Evolutionary conservation across 2,329 filamentous ascomycete genomes (phyloP).

Genomic region (Pyricularia pennisetigena): DNA sequence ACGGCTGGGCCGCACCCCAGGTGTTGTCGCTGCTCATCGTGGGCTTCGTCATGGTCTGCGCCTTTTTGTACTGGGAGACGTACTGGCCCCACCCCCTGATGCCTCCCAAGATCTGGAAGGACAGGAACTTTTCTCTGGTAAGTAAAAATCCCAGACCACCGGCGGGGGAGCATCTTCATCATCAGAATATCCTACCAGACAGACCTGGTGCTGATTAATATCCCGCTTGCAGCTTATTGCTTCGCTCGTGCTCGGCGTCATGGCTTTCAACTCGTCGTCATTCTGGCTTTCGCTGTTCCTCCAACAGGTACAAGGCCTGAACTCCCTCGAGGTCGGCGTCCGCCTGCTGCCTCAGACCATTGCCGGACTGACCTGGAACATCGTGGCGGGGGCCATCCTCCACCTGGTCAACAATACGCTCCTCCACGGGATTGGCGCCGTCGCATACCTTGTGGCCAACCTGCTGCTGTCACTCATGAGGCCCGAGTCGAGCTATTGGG

Average conservation of each 20-base stretch:
- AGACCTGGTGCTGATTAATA: background rate
- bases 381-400: slow-evolving; percentile 50
- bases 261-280: slow-evolving; percentile 48
- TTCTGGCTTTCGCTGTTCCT: slow-evolving; percentile 60
- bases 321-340: slow-evolving; percentile 49
- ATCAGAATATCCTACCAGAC: no score
- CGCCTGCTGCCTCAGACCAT: slow-evolving; percentile 57
- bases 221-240: slow-evolving; percentile 34
- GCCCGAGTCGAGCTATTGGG: slow-evolving; percentile 50
- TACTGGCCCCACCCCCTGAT: slow-evolving; percentile 38
- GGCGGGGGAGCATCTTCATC: no score
- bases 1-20: slow-evolving; percentile 53
- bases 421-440: slow-evolving; percentile 38
- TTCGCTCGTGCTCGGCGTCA: slow-evolving; percentile 48
- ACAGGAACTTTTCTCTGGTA: slow-evolving; percentile 55
- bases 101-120: slow-evolving; percentile 46
- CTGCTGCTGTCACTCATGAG: slow-evolving; percentile 48
- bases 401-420: slow-evolving; percentile 55
- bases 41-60: slow-evolving; percentile 42
- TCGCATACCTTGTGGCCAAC: slow-evolving; percentile 27
- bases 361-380: slow-evolving; percentile 51
- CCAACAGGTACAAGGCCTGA: slow-evolving; percentile 43
- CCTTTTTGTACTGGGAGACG: slow-evolving; percentile 55
- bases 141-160: slow-evolving; percentile 11
- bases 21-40: slow-evolving; percentile 53